These are phyloP conservation scores for Aspergillus arachidicola DNA, from an alignment of 2,329 filamentous ascomycete species.

Conservation along the genomic window DNA sequence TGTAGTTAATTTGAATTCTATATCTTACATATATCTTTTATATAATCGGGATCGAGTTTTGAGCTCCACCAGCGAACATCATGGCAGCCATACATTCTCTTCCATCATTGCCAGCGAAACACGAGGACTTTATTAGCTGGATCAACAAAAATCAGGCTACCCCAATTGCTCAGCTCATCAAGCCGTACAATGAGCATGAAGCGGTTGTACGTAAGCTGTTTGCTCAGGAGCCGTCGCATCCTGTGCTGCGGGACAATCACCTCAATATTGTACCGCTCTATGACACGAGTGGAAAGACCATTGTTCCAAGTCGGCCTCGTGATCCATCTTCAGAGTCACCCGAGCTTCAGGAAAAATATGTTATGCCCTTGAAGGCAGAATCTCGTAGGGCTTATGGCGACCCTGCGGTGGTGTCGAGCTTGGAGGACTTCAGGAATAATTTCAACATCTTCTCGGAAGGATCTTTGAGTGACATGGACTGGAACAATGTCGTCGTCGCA, in stretches of 20 bases:
- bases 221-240: constrained; percentile 41
- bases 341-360: constrained; percentile 35
- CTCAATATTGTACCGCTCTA: constrained; percentile 42
- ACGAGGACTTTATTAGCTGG: constrained; percentile 31
- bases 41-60: background rate
- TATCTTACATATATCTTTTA: background rate
- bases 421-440: constrained; percentile 75
- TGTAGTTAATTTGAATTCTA: background rate
- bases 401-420: constrained; percentile 66
- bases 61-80: background rate
- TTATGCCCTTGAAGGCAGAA: constrained; percentile 41
- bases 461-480: constrained; percentile 73
- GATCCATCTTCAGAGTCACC: constrained; percentile 33
- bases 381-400: constrained; percentile 65
- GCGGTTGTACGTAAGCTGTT: constrained; percentile 39
- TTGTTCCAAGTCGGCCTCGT: constrained; percentile 35
- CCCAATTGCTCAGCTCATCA: constrained; percentile 32
- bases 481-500: constrained; percentile 79
- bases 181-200: constrained; percentile 43
- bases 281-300: constrained; percentile 21
- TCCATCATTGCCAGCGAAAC: constrained; percentile 32
- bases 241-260: constrained; percentile 30
- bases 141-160: constrained; percentile 26
- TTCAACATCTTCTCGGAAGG: constrained; percentile 82
- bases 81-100: constrained; percentile 18